These are phyloP conservation scores for Aspergillus nidulans DNA, from an alignment of 495 filamentous ascomycete species.

Conservation along the genomic window DNA sequence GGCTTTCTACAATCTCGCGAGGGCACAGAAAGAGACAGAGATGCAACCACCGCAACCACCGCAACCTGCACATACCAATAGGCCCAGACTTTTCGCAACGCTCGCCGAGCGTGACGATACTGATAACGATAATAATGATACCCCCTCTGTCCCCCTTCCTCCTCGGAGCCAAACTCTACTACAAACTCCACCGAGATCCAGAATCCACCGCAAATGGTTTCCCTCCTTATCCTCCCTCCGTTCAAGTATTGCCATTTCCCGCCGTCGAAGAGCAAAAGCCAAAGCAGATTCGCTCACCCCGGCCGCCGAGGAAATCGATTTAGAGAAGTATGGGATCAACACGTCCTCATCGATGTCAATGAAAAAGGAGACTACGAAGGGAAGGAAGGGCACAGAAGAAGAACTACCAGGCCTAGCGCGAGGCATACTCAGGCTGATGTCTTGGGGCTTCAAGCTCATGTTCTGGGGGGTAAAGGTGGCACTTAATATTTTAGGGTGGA, in stretches of 20 bases:
- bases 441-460: conserved; percentile 36
- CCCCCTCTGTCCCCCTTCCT: conserved; percentile 11
- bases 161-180: neutral
- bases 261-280: conserved; percentile 11
- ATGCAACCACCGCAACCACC: conserved; percentile 1
- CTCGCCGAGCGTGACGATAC: conserved; percentile 42
- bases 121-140: conserved; percentile 11
- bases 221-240: neutral
- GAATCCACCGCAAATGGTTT: neutral
- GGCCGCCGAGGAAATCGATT: conserved; percentile 36
- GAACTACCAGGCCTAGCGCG: conserved; percentile 37
- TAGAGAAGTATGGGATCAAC: conserved; percentile 38
- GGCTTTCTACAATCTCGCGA: conserved; percentile 20
- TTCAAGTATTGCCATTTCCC: conserved; percentile 14
- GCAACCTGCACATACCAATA: neutral
- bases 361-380: too few species aligned
- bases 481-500: conserved; percentile 39
- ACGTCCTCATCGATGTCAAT: neutral
- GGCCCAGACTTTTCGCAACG: conserved; percentile 30
- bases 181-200: neutral
- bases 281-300: conserved; percentile 6
- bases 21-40: neutral
- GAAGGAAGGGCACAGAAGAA: conserved; percentile 20
- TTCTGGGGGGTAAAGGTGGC: conserved; percentile 31
- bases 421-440: conserved; percentile 31